Evolutionary conservation across 2,329 filamentous ascomycete species (phyloP).

Genomic region (Coleophoma cylindrospora): DNA sequence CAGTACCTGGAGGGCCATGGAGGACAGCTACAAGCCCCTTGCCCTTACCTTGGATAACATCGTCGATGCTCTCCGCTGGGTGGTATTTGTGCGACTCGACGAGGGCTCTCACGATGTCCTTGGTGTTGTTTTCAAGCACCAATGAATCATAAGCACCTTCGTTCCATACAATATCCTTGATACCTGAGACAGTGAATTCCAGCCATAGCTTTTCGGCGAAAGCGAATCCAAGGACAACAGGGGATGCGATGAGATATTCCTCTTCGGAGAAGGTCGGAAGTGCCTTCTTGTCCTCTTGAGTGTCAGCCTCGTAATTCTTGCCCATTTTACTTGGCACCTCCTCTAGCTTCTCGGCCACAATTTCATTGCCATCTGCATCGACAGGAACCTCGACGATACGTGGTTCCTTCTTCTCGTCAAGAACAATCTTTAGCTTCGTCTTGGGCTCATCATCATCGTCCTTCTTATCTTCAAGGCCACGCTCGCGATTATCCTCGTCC

Average conservation of each 20-base stretch:
- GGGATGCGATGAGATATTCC: slow-evolving; percentile 77
- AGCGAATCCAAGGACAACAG: slow-evolving; percentile 80
- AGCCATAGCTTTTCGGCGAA: slow-evolving; percentile 90
- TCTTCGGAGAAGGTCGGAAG: slow-evolving; percentile 67
- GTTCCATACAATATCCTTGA: slow-evolving; percentile 82
- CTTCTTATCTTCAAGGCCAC: slow-evolving; percentile 12
- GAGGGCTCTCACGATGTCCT: slow-evolving; percentile 70
- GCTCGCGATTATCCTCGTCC: slow-evolving; percentile 27
- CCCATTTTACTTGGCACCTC: slow-evolving; percentile 33
- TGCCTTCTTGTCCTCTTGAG: slow-evolving; percentile 24
- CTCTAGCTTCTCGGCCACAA: slow-evolving; percentile 53
- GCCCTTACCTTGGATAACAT: slow-evolving; percentile 78
- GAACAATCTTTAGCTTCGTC: slow-evolving; percentile 28
- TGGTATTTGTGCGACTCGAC: slow-evolving; percentile 83
- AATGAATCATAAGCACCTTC: slow-evolving; percentile 76
- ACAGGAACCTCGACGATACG: slow-evolving; percentile 49
- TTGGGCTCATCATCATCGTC: slow-evolving; percentile 23
- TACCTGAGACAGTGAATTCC: slow-evolving; percentile 75
- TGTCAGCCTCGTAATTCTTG: slow-evolving; percentile 14
- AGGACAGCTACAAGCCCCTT: slow-evolving; percentile 79
- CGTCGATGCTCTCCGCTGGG: slow-evolving; percentile 75
- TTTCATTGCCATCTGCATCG: slow-evolving; percentile 48
- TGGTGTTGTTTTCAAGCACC: slow-evolving; percentile 60
- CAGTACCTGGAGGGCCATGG: slow-evolving; percentile 80
- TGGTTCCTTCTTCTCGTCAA: slow-evolving; percentile 43